Base-by-base conservation (phyloP, 2,329 filamentous ascomycete genomes). In the Apiospora rasikravindrae region DNA sequence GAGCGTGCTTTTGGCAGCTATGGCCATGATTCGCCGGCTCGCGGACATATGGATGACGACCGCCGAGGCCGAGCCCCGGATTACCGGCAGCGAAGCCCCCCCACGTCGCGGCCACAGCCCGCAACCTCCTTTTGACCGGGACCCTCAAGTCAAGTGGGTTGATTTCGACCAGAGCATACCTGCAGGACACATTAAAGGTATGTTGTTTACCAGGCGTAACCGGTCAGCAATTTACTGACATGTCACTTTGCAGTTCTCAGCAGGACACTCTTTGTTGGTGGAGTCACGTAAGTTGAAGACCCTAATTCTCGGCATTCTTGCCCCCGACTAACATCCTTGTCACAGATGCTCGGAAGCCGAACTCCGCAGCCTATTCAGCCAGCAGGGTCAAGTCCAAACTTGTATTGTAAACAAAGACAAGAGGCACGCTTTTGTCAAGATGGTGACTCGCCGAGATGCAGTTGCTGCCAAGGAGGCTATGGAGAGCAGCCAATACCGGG, bases 341-440 rank as follows among this genome's bases (percentile, higher is more conserved):
- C 67, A 33, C 74, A 93, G 91, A 49, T 92, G 90, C 72, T 91
- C 93, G 8, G 96, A 99, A 82, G 86, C 88, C 72, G 95, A 98
- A 81, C 88, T 99, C 70, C 91, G 95, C 70, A 85, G 85, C 69
- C 91, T 97, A 64, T 99, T 99, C 82, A 87, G 86, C 78, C 91
- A 91, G 66, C 98, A 92, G 80, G 96, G 96, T 73, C 87, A 91
- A 70, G 96, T 99, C 4, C 96, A 99, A 83, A 98, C 96, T 1
- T 98, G 96, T 83, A 99, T 99, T 76, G 95, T 98, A 76, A 98
- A 99, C 84, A 93, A 94, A 79, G 96, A 99, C 80, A 99, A 98
- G 85, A 93, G 96, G 24, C 96, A 99, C 82, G 96, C 96, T 7
- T 99, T 99, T 81, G 96, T 99, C 79, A 99, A 99, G 85, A 99